Evolutionary conservation across 805 yeast genomes (phyloP).

Genomic region (Jamesozyma gamospora): DNA sequence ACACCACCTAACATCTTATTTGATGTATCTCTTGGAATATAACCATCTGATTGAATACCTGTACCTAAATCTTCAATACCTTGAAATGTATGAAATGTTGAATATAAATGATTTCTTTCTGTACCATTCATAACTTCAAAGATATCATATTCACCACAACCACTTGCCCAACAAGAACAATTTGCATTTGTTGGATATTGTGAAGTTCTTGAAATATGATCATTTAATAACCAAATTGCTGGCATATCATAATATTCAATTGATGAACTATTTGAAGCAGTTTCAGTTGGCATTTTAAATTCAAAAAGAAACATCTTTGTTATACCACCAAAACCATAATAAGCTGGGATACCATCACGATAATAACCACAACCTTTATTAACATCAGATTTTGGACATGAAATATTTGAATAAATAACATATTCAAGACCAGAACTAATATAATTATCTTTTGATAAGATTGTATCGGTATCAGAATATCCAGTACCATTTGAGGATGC

Average conservation of each 20-base stretch:
- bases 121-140: slow-evolving; percentile 65
- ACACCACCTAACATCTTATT: slow-evolving; percentile 62
- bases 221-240: slow-evolving; percentile 68
- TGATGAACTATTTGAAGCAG: slow-evolving; percentile 28
- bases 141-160: slow-evolving; percentile 72
- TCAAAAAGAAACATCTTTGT: slow-evolving; percentile 66
- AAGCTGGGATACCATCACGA: slow-evolving; percentile 65
- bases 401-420: slow-evolving; percentile 46
- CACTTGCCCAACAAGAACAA: slow-evolving; percentile 70
- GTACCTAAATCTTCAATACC: slow-evolving; percentile 46
- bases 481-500: slow-evolving; percentile 48
- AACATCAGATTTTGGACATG: slow-evolving; percentile 46
- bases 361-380: slow-evolving; percentile 66
- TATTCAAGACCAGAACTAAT: slow-evolving; percentile 52
- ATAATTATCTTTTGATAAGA: slow-evolving; percentile 39
- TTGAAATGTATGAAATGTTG: slow-evolving; percentile 70
- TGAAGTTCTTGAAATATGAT: slow-evolving; percentile 64
- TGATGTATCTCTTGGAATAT: slow-evolving; percentile 42
- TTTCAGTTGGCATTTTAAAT: slow-evolving; percentile 56
- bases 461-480: slow-evolving; percentile 36
- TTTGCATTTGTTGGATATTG: slow-evolving; percentile 50
- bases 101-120: slow-evolving; percentile 43
- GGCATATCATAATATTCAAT: slow-evolving; percentile 47
- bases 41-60: slow-evolving; percentile 51
- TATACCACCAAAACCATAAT: slow-evolving; percentile 56